These are phyloP conservation scores for Pythium utonaiense DNA, from an alignment of 352 stramenopile species.

Conservation along the genomic window DNA sequence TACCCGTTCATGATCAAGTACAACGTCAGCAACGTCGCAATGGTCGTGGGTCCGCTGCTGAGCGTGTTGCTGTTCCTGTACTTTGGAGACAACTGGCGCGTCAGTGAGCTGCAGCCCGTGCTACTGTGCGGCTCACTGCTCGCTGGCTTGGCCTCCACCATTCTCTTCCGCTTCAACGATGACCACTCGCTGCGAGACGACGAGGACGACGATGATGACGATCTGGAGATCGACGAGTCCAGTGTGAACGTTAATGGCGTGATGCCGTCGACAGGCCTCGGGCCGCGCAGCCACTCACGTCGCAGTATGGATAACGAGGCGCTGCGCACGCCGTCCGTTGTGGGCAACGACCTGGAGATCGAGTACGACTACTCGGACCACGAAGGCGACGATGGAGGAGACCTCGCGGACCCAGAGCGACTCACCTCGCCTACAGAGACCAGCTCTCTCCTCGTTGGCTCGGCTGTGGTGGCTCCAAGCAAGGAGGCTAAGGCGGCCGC, in stretches of 20 bases:
- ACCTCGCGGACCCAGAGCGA: neutral
- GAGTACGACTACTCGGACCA: constrained; percentile 31
- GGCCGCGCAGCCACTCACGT: constrained; percentile 6
- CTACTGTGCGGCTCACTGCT: constrained; percentile 54
- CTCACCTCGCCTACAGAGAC: neutral
- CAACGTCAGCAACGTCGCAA: constrained; percentile 70
- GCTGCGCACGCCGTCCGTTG: constrained; percentile 53
- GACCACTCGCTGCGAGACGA: constrained; percentile 42
- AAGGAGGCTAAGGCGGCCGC: constrained; percentile 6
- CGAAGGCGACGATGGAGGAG: constrained; percentile 5
- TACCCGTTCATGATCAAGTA: constrained; percentile 84
- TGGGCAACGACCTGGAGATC: constrained; percentile 50
- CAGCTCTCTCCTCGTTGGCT: constrained; percentile 7
- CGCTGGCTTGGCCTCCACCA: constrained; percentile 35
- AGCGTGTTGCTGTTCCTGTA: constrained; percentile 63
- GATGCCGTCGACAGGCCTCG: neutral
- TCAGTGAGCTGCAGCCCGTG: constrained; percentile 54
- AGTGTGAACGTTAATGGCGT: neutral
- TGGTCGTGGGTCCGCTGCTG: constrained; percentile 52
- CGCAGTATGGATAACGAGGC: constrained; percentile 18
- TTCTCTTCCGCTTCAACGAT: constrained; percentile 67
- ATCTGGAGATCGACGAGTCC: neutral
- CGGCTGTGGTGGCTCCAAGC: neutral
- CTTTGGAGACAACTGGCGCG: constrained; percentile 59
- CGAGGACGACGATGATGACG: constrained; percentile 11